Conservation (phyloP, 2,329 filamentous ascomycete genomes). For the Diplodia corticola region DNA sequence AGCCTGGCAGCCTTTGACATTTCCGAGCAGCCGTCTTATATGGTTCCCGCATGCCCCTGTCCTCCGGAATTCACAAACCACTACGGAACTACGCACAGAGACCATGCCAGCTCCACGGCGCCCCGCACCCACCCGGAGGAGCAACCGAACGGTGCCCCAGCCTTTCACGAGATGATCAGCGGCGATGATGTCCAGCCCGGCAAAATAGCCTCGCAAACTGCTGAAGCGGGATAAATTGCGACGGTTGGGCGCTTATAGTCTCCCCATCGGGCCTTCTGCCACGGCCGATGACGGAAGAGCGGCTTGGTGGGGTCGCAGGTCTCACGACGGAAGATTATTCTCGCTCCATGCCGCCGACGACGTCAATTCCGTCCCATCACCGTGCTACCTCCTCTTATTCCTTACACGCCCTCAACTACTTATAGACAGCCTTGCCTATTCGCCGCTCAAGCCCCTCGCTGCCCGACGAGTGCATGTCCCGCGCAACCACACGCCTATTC, state of each 20-base stretch:
- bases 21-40: background rate
- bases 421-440: background rate
- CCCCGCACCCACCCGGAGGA: conserved; percentile 7
- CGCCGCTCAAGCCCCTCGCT: background rate
- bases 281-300: conserved; percentile 20
- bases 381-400: background rate
- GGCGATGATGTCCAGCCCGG: background rate
- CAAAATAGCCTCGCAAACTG: background rate
- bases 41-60: background rate
- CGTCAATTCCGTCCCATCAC: conserved; percentile 14
- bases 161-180: background rate
- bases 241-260: background rate
- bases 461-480: conserved; percentile 21
- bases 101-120: background rate
- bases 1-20: background rate
- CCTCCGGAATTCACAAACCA: background rate
- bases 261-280: conserved; percentile 12
- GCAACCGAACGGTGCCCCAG: background rate
- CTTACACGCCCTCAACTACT: background rate
- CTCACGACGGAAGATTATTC: conserved; percentile 21
- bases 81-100: background rate
- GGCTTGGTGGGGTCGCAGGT: conserved; percentile 11
- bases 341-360: conserved; percentile 16
- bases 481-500: conserved; percentile 7
- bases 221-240: background rate